phyloP scores from a whole-genome alignment of 768 basidiomycete genomes.

The Solioccasus polychromus region DNA sequence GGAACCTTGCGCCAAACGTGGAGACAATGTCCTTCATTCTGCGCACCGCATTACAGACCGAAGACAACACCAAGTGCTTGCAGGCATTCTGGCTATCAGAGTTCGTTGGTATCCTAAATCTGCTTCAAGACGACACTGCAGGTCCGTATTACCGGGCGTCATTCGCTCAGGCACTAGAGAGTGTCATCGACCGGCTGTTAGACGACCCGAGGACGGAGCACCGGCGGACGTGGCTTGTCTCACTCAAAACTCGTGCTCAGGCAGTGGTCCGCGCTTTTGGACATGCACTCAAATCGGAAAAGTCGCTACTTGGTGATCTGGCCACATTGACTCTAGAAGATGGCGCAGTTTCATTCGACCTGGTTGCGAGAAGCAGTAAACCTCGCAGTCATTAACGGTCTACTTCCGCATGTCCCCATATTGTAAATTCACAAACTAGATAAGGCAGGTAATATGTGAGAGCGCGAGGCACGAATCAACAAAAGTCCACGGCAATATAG shows the following conservation, averaged over 20 bases:
- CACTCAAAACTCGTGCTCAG: constrained; percentile 19
- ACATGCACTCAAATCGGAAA: constrained; percentile 17
- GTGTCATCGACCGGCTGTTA: constrained; percentile 37
- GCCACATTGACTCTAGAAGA: constrained; percentile 26
- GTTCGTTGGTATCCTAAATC: constrained; percentile 40
- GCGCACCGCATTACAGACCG: constrained; percentile 54
- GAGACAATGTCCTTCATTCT: constrained; percentile 56
- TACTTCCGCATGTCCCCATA: constrained; percentile 5
- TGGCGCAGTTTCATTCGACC: constrained; percentile 27
- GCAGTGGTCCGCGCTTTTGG: constrained; percentile 13
- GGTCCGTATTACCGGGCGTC: constrained; percentile 44
- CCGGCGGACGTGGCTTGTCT: constrained; percentile 18
- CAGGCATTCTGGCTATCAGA: constrained; percentile 61
- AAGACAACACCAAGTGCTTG: constrained; percentile 48
- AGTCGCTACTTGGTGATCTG: constrained; percentile 25
- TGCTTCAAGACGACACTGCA: constrained; percentile 29
- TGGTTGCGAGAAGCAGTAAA: constrained; percentile 28
- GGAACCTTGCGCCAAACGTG: constrained; percentile 45
- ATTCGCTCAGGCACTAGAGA: constrained; percentile 44
- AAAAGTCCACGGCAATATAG: constrained; percentile 8
- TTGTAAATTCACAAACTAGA: constrained; percentile 9
- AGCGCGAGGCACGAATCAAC: neutral
- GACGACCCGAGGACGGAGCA: constrained; percentile 17
- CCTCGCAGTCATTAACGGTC: constrained; percentile 20
- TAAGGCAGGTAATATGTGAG: constrained; percentile 3